Percentiles rank a stretch among this genome's conserved stretches.
Conservation (phyloP, 1,284 basidiomycete species). For the Cutaneotrichosporon dermatis region DNA sequence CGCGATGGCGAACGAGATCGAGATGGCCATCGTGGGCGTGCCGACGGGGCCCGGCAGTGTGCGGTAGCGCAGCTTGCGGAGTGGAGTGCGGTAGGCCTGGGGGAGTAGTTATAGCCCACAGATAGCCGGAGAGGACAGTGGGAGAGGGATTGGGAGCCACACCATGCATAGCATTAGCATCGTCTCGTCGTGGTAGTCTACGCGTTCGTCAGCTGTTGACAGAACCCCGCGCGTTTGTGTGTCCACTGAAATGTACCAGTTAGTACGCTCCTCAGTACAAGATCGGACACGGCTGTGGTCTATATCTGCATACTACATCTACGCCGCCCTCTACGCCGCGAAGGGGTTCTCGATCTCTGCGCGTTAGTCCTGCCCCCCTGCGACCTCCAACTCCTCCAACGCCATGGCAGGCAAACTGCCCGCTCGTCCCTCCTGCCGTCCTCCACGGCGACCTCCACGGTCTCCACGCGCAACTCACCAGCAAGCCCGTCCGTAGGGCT, state of each 20-base stretch:
- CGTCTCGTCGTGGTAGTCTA: neutral
- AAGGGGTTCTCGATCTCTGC: slow-evolving; percentile 50
- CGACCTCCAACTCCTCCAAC: neutral
- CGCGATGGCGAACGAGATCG: slow-evolving; percentile 16
- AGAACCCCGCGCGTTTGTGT: too few species aligned
- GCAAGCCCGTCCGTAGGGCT: slow-evolving; percentile 90
- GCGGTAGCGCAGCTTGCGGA: neutral
- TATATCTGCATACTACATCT: slow-evolving; percentile 1
- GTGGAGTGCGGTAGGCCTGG: too few species aligned
- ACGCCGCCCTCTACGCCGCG: slow-evolving; percentile 10
- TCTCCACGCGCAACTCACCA: slow-evolving; percentile 29
- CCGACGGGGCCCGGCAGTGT: neutral
- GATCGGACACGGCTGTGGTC: neutral
- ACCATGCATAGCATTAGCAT: slow-evolving; percentile 10
- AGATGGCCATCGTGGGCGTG: slow-evolving; percentile 11
- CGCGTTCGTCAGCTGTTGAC: too few species aligned
- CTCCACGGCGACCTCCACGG: neutral
- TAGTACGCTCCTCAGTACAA: too few species aligned
- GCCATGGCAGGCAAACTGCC: slow-evolving; percentile 5
- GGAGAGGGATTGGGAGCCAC: neutral
- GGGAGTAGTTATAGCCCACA: too few species aligned
- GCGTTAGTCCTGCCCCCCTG: neutral
- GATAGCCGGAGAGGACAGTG: neutral
- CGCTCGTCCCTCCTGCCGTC: slow-evolving; percentile 5
- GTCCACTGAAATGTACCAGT: too few species aligned